phyloP scores from a whole-genome alignment of 179 eudicot species.

The Heliamphora pulchella region DNA sequence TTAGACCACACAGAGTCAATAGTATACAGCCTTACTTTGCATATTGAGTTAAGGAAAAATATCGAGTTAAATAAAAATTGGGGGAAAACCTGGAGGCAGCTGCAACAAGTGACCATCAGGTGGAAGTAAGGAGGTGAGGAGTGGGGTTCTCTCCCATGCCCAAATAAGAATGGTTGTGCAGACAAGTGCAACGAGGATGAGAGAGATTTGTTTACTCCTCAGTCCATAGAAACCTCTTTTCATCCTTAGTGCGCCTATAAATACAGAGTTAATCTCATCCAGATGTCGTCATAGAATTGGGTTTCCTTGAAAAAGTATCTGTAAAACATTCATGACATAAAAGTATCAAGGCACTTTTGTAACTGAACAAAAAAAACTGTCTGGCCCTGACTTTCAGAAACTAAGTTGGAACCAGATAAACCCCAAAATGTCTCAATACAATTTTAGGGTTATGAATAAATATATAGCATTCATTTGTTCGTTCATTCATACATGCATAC shows the following conservation, averaged over 20 bases:
- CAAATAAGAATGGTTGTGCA: constrained; percentile 32
- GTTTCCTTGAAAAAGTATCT: background rate
- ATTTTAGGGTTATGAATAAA: background rate
- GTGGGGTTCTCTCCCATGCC: constrained; percentile 34
- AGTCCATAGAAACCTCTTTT: constrained; percentile 37
- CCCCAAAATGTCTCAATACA: background rate
- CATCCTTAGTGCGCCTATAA: constrained; percentile 21
- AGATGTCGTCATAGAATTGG: background rate
- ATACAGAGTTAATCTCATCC: constrained; percentile 7
- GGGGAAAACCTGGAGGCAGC: constrained; percentile 30
- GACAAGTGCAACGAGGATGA: constrained; percentile 32
- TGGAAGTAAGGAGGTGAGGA: constrained; percentile 29
- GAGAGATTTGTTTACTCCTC: constrained; percentile 31
- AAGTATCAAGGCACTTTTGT: background rate
- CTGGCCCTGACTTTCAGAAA: background rate
- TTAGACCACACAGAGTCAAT: no score
- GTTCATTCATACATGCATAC: background rate
- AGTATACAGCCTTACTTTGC: no score
- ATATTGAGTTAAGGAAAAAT: background rate
- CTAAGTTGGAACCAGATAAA: background rate
- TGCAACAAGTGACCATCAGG: constrained; percentile 22
- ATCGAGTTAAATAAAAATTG: background rate
- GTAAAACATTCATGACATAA: background rate
- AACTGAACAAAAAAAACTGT: background rate
- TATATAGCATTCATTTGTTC: background rate